Percentiles rank a stretch among this genome's conserved stretches.
These are phyloP conservation scores for Saccharomyces hybrid DNA, from an alignment of 1,139 yeast species.

Conservation along the genomic window DNA sequence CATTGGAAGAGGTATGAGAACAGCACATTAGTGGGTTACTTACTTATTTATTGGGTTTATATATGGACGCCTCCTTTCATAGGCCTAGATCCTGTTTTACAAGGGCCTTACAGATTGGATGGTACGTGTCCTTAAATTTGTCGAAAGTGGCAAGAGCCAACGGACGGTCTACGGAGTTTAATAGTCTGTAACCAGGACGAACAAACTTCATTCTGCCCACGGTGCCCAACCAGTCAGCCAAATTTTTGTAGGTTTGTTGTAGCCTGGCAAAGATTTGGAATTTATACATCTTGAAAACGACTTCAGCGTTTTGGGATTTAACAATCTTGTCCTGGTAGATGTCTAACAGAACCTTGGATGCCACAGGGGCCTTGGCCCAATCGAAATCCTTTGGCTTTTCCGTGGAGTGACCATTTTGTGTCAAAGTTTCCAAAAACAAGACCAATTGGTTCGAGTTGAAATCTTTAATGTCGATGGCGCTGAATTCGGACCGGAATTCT, in stretches of 20 bases:
- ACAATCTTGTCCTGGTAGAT: constrained; percentile 28
- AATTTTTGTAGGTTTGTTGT: constrained; percentile 39
- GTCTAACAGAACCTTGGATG: constrained; percentile 26
- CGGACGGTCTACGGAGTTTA: constrained; percentile 56
- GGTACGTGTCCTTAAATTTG: constrained; percentile 54
- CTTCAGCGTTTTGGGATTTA: constrained; percentile 66
- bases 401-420: constrained; percentile 23
- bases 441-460: constrained; percentile 74
- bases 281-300: constrained; percentile 68
- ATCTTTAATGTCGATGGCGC: constrained; percentile 39
- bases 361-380: constrained; percentile 28
- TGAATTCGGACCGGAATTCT: constrained; percentile 27
- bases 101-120: constrained; percentile 77
- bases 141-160: constrained; percentile 62
- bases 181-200: constrained; percentile 69
- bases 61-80: constrained; percentile 5
- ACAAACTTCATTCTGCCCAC: constrained; percentile 95
- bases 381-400: constrained; percentile 17
- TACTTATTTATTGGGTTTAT: neutral
- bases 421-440: constrained; percentile 68
- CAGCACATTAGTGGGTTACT: neutral
- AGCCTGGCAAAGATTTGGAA: constrained; percentile 51
- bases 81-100: constrained; percentile 62
- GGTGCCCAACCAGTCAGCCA: constrained; percentile 81
- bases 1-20: no score